Percentiles rank a stretch among this genome's conserved stretches.
phyloP scores from a whole-genome alignment of 1,284 basidiomycete species.

The Ganoderma resinaceum region DNA sequence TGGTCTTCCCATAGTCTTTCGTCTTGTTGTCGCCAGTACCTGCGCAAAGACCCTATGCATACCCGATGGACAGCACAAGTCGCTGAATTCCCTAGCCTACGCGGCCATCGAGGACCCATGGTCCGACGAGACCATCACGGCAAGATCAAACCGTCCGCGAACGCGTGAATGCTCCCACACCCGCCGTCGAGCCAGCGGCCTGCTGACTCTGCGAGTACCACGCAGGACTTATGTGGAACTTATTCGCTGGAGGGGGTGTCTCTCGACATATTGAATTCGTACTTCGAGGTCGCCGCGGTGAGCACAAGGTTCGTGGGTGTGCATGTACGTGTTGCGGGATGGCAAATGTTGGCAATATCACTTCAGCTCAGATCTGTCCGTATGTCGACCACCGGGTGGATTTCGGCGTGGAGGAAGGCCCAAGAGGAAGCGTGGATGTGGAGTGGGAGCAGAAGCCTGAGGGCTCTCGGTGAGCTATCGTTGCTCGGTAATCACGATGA shows the following conservation, averaged over 20 bases:
- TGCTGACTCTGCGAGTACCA: background rate
- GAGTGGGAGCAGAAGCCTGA: background rate
- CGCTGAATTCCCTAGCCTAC: no score
- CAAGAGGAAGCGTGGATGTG: background rate
- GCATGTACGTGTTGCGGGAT: background rate
- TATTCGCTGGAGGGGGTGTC: background rate
- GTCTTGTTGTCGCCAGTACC: background rate
- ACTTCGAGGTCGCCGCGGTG: background rate
- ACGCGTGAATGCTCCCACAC: background rate
- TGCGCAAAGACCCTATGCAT: background rate
- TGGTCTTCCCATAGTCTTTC: background rate
- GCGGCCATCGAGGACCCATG: no score
- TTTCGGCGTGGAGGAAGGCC: background rate
- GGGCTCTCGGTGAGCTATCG: no score
- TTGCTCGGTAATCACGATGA: background rate
- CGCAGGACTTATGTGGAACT: background rate
- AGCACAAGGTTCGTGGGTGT: background rate
- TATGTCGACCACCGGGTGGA: background rate
- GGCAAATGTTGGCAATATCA: background rate
- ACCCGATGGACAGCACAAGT: background rate
- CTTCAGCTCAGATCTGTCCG: no score
- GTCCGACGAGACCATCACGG: no score
- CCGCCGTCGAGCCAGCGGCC: background rate
- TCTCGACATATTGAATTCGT: background rate
- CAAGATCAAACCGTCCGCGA: background rate